These are phyloP conservation scores for Turnera subulata DNA, from an alignment of 345 rosid species.

Conservation along the genomic window DNA sequence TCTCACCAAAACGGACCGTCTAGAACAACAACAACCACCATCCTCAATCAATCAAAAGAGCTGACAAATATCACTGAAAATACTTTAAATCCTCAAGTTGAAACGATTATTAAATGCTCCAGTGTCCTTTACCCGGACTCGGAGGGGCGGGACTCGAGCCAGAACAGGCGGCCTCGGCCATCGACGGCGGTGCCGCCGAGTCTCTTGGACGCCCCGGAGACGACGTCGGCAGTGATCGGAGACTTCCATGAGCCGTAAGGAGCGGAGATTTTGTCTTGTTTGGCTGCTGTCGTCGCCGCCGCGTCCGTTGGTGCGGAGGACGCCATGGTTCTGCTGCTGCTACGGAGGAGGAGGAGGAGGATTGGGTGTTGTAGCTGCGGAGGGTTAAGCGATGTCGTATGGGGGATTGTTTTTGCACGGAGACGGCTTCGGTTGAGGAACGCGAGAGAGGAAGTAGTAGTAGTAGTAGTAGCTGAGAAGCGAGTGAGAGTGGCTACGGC, in stretches of 20 bases:
- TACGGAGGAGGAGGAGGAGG: too few relatives aligned
- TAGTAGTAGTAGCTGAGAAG: conserved; percentile 12
- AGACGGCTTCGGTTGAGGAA: not conserved
- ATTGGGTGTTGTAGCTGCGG: not conserved
- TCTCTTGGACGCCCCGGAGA: conserved; percentile 76
- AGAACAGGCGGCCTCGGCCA: conserved; percentile 60
- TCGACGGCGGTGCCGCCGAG: conserved; percentile 77
- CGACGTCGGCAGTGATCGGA: conserved; percentile 80
- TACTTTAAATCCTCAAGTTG: not conserved
- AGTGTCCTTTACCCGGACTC: conserved; percentile 67
- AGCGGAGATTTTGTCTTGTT: conserved; percentile 38
- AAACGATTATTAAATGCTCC: too few relatives aligned
- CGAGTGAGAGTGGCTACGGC: conserved; percentile 31
- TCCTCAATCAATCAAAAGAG: too few relatives aligned
- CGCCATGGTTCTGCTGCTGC: conserved; percentile 38
- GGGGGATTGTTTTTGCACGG: not conserved
- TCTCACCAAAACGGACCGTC: conserved; percentile 68
- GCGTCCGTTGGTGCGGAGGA: conserved; percentile 32
- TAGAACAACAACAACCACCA: conserved; percentile 17
- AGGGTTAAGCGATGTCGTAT: conserved; percentile 7
- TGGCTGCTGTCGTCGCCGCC: conserved; percentile 3
- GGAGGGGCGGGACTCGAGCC: conserved; percentile 81
- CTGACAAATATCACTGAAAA: not conserved
- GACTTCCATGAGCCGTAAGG: conserved; percentile 96
- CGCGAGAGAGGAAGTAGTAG: not conserved